Conservation (phyloP, 1,139 yeast species). For the Candida mesenterica region DNA sequence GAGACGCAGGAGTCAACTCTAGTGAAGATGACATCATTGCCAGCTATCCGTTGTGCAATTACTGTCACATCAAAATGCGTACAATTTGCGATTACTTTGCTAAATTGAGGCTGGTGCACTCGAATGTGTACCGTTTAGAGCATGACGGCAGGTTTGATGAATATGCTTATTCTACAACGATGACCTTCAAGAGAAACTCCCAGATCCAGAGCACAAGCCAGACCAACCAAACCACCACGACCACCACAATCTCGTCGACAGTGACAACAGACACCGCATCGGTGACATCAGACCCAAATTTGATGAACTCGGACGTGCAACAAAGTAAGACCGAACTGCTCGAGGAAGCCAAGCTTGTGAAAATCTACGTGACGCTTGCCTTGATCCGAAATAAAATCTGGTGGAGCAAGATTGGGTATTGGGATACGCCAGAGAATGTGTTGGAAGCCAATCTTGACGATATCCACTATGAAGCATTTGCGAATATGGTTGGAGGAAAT, state of each 20-base stretch:
- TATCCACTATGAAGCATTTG: constrained; percentile 15
- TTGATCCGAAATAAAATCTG: constrained; percentile 51
- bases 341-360: constrained; percentile 23
- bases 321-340: constrained; percentile 13
- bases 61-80: constrained; percentile 76
- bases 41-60: constrained; percentile 75
- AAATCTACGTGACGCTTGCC: constrained; percentile 24
- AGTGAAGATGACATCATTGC: constrained; percentile 30
- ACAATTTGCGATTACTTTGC: constrained; percentile 78
- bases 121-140: constrained; percentile 42
- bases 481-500: constrained; percentile 10
- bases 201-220: neutral
- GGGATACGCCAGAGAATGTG: constrained; percentile 45
- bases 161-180: constrained; percentile 11
- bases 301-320: constrained; percentile 12
- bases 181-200: constrained; percentile 21
- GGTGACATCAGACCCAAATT: constrained; percentile 6
- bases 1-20: constrained; percentile 11
- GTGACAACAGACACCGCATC: too few relatives aligned
- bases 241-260: constrained; percentile 2
- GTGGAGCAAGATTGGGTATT: constrained; percentile 81
- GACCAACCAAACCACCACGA: neutral
- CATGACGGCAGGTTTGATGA: constrained; percentile 27
- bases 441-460: constrained; percentile 21
- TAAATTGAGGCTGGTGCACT: constrained; percentile 62